phyloP scores from a whole-genome alignment of 31 red algal genomes.

The Bonnemaisonia californica region DNA sequence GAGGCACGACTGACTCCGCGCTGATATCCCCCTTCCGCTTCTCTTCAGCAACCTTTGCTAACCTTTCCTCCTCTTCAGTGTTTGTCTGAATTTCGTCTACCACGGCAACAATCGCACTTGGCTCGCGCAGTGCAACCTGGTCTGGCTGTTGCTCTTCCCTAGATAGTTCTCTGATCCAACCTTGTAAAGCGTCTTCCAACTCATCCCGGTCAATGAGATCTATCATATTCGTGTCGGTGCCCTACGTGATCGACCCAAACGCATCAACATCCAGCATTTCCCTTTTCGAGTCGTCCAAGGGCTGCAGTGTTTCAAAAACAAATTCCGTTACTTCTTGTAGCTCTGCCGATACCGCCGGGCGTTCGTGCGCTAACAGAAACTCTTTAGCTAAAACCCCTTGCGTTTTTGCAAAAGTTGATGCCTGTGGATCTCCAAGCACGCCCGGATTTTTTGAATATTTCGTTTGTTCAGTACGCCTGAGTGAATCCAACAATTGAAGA shows the following conservation, averaged over 20 bases:
- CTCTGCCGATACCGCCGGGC: background rate
- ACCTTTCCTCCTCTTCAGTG: background rate
- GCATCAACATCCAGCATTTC: too few species aligned
- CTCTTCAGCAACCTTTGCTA: background rate
- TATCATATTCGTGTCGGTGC: background rate
- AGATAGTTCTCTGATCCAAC: background rate
- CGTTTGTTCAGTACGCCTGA: background rate
- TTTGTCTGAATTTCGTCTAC: background rate
- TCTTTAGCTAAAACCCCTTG: background rate
- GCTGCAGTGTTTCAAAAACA: too few species aligned
- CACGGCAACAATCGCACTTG: background rate
- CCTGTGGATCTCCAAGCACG: background rate
- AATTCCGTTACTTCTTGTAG: background rate
- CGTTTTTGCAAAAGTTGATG: background rate
- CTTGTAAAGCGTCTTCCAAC: background rate
- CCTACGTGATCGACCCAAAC: background rate
- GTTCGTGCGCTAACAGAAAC: background rate
- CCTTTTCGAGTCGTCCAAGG: too few species aligned
- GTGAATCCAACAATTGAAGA: constrained; percentile 6
- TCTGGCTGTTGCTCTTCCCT: background rate
- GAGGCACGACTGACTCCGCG: too few species aligned
- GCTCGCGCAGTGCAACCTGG: background rate
- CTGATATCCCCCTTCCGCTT: too few species aligned
- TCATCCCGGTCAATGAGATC: background rate
- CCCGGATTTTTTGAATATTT: background rate